Conservation (phyloP, 2,329 filamentous ascomycete species). For the Orbilia brochopaga region DNA sequence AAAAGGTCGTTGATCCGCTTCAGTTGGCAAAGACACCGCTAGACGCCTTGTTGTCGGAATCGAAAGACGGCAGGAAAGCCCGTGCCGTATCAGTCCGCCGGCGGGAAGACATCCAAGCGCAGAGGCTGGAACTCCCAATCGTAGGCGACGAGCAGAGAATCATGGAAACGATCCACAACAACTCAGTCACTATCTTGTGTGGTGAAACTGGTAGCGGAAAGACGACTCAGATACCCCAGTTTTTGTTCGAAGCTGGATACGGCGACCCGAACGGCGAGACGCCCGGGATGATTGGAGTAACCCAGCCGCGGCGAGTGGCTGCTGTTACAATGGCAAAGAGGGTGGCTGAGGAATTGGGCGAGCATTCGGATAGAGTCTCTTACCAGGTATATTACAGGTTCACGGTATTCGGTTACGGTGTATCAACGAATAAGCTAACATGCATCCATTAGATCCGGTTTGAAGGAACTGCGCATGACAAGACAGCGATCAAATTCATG, state of each 20-base stretch:
- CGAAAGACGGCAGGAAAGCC: slow-evolving; percentile 24
- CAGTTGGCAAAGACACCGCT: slow-evolving; percentile 33
- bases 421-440: slow-evolving; percentile 12
- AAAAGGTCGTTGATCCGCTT: slow-evolving; percentile 18
- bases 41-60: slow-evolving; percentile 24
- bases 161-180: slow-evolving; percentile 95
- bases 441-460: slow-evolving; percentile 74
- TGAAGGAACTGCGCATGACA: slow-evolving; percentile 77
- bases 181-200: slow-evolving; percentile 87
- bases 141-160: slow-evolving; percentile 95
- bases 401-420: slow-evolving; percentile 24
- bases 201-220: slow-evolving; percentile 96
- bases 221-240: slow-evolving; percentile 96
- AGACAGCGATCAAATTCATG: slow-evolving; percentile 97
- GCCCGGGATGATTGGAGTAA: slow-evolving; percentile 91
- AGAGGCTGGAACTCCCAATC: slow-evolving; percentile 80
- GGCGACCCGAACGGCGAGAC: slow-evolving; percentile 78
- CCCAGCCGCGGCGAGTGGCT: slow-evolving; percentile 90
- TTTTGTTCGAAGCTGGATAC: slow-evolving; percentile 91
- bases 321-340: slow-evolving; percentile 96
- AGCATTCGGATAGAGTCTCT: slow-evolving; percentile 76
- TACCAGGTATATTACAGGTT: slow-evolving; percentile 64
- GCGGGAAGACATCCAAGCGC: slow-evolving; percentile 74
- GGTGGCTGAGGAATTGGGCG: slow-evolving; percentile 82
- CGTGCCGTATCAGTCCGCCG: slow-evolving; percentile 59